phyloP scores from a whole-genome alignment of 257 asterid genomes.

The Nicotiana undulata region DNA sequence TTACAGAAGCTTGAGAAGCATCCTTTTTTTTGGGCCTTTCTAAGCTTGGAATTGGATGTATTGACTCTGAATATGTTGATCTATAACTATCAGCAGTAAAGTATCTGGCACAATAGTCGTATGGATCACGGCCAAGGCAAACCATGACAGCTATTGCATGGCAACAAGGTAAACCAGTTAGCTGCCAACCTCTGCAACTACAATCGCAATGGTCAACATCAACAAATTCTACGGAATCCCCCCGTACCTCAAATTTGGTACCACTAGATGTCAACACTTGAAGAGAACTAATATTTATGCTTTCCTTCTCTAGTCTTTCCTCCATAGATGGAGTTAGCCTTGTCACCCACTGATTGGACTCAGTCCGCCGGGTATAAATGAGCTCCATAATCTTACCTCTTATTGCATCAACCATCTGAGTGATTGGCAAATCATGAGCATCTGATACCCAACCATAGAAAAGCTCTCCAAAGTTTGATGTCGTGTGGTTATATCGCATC shows the following conservation, averaged over 20 bases:
- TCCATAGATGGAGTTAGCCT: conserved; percentile 82
- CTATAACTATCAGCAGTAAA: conserved; percentile 61
- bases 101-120: conserved; percentile 66
- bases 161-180: conserved; percentile 80
- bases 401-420: conserved; percentile 84
- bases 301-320: conserved; percentile 64
- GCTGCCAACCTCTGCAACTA: conserved; percentile 71
- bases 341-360: conserved; percentile 56
- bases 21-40: conserved; percentile 43
- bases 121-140: conserved; percentile 43
- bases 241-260: conserved; percentile 63
- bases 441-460: conserved; percentile 87
- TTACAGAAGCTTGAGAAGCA: conserved; percentile 36
- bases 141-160: conserved; percentile 68
- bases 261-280: conserved; percentile 37
- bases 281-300: conserved; percentile 39
- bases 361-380: conserved; percentile 46
- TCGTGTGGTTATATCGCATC: conserved; percentile 71
- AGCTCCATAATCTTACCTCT: conserved; percentile 64
- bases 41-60: conserved; percentile 47
- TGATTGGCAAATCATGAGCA: conserved; percentile 87
- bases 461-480: conserved; percentile 72
- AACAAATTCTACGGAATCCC: conserved; percentile 60
- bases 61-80: conserved; percentile 59
- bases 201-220: conserved; percentile 61